These are phyloP conservation scores for Myriosclerotinia curreyana DNA, from an alignment of 2,329 filamentous ascomycete species.

Conservation along the genomic window DNA sequence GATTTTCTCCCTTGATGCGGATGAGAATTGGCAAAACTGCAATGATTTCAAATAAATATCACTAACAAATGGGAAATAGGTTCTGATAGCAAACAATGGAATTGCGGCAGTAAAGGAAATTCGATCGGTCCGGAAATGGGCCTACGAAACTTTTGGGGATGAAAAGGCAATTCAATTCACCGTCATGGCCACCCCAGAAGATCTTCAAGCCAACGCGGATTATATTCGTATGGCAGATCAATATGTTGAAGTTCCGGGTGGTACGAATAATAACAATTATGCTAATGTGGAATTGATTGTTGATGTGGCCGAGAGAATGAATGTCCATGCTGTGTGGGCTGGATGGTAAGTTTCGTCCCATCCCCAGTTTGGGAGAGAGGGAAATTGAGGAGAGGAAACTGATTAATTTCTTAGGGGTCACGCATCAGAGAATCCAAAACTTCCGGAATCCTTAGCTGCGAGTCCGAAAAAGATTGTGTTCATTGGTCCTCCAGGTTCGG, in stretches of 20 bases:
- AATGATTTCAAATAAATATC: not conserved
- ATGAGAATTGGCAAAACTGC: not conserved
- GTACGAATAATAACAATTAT: slow-evolving; percentile 99
- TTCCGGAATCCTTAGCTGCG: slow-evolving; percentile 91
- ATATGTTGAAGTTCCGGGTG: slow-evolving; percentile 97
- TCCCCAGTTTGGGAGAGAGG: not conserved
- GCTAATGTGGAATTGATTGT: slow-evolving; percentile 99
- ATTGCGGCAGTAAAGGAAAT: slow-evolving; percentile 99
- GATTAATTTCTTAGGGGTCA: slow-evolving; percentile 66
- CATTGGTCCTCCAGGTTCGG: slow-evolving; percentile 94
- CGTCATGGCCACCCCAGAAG: slow-evolving; percentile 98
- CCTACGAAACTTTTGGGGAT: slow-evolving; percentile 98
- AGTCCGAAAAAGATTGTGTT: slow-evolving; percentile 99
- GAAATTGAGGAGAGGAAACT: slow-evolving; percentile 7
- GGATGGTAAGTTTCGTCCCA: slow-evolving; percentile 69
- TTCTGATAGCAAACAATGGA: slow-evolving; percentile 98
- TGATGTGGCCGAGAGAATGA: slow-evolving; percentile 96
- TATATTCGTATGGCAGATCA: slow-evolving; percentile 99
- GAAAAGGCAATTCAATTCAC: slow-evolving; percentile 98
- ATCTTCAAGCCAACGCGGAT: slow-evolving; percentile 95
- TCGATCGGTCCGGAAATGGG: slow-evolving; percentile 98
- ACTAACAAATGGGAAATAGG: slow-evolving; percentile 50
- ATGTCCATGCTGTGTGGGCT: slow-evolving; percentile 97
- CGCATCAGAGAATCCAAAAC: slow-evolving; percentile 96
- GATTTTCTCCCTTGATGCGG: not conserved